Base-by-base conservation (phyloP, 345 rosid genomes). In the Gossypium bickii region DNA sequence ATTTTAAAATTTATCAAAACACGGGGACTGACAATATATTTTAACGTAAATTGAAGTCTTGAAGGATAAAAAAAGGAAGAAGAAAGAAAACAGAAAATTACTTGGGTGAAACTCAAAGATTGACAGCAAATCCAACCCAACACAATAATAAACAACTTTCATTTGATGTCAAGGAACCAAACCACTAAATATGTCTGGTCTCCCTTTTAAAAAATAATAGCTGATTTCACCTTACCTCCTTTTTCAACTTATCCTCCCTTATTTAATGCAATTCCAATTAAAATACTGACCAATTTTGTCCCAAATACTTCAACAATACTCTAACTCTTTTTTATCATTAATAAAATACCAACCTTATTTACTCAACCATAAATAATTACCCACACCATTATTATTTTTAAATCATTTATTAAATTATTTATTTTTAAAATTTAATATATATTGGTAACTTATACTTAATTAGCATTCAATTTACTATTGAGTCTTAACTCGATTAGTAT, bases 241-340 rank as follows among this genome's bases (percentile, higher is more conserved):
- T 5, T 34, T 34, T 34, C 41, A 34, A 5, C 41, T 5, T 34
- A 4, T 34, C 41, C 41, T 34, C 41, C 38, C 6, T 34, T 34
- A 4, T 34, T 34, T 45, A 45, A 63, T 17, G 24, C 12, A 38
- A 63, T 34, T 63, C 13, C 48, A 38, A 8, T 5, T 67, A 34
- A 67, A 67, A 44, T 10, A 66, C 70, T 20, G 34, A 66, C 16
- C 72, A 15, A 49, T 53, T 29, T 69, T 49, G 22, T 49, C 45
- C 59, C 24, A 27, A 69, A 51, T 51, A 69, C 59, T 69, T 69
- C 22, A 49, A 69, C 27, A 51, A 69, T 69, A 69, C 59, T 69
- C 59, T 4, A 4, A 1, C 22, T 45, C 12, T 9, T 7, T 34
- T 34, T 13, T 20, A 5, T 55, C 41, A 17, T 53, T 9, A 17